Base-by-base conservation (phyloP, 306 rosid genomes). In the Vigna reflexopilosa region DNA sequence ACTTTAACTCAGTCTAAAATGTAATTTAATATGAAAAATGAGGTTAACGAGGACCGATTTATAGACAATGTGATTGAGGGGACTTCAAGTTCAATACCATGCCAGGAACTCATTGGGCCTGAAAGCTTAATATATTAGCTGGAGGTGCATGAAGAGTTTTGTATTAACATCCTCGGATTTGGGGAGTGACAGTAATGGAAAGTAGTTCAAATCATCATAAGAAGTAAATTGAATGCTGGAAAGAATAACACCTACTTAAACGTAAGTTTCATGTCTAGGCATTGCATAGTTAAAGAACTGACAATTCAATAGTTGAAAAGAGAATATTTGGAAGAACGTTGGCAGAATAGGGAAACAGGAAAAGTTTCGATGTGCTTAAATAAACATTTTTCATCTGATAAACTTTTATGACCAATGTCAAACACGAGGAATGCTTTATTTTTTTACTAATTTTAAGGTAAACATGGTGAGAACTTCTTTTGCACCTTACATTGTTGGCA, bases 401-500 rank as follows among this genome's bases (percentile, higher is more conserved):
- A 79, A 58, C 47, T 52, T 77, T 64, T 12, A 67, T 58, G 64
- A 26, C 14, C 22, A 40, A 67, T 73, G 45, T 52, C 52, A 72
- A 66, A 72, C 16, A 30, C 71, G 3, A 32, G 70, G 51, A 26
- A 83, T 62, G 74, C 42, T 70, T 54, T 26, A 34, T 63, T 44
- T 77, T 64, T 61, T 62, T 28, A 76, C 8, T 55, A 82, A 69
- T 48, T 61, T 54, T 22, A 55, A 16, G 78, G 67, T 11, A 71
- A 80, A 62, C 48, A 49, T 40, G 56, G 34, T 19, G 58, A 84
- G 55, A 70, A 64, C 32, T 54, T 72, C 58, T 76, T 78, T 68
- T 81, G 76, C 84, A 92, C 98, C 97, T 92, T 79, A 90, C 68
- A 71, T 81, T 88, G 87, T 94, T 94, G 73, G 97, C 97, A 84